phyloP scores from a whole-genome alignment of 1,139 yeast species.

The Tardiomyces depauwii region DNA sequence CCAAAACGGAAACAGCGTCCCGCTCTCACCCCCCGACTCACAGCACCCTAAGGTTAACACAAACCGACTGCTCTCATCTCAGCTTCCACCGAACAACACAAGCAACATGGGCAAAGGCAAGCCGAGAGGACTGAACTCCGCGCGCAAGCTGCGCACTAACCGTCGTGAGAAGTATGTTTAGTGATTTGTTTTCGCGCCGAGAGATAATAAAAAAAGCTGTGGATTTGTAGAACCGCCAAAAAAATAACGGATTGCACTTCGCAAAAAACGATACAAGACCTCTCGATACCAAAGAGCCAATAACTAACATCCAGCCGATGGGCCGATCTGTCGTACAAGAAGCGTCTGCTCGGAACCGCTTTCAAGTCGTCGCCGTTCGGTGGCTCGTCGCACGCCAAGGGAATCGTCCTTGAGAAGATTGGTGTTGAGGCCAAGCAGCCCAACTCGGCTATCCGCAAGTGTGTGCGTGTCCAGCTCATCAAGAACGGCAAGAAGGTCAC shows the following conservation, averaged over 20 bases:
- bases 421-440: conserved; percentile 99
- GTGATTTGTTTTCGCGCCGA: not conserved
- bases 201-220: too few relatives aligned
- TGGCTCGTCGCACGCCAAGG: conserved; percentile 99
- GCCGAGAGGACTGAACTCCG: conserved; percentile 99
- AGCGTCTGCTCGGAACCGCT: conserved; percentile 98
- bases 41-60: too few relatives aligned
- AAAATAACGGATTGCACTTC: too few relatives aligned
- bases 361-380: conserved; percentile 99
- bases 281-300: not conserved
- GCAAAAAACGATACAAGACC: too few relatives aligned
- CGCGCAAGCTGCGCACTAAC: conserved; percentile 99
- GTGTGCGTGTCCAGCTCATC: conserved; percentile 99
- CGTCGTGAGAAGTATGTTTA: conserved; percentile 72
- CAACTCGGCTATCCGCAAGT: conserved; percentile 99
- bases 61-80: not conserved
- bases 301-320: conserved; percentile 53
- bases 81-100: conserved; percentile 5
- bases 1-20: too few relatives aligned
- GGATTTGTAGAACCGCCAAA: too few relatives aligned
- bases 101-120: conserved; percentile 77
- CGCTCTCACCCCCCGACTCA: too few relatives aligned
- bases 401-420: conserved; percentile 98
- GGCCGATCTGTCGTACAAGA: conserved; percentile 98
- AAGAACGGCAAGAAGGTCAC: conserved; percentile 99